Evolutionary conservation across 2,329 filamentous ascomycete species (phyloP).

Genomic region (Colletotrichum simmondsii): DNA sequence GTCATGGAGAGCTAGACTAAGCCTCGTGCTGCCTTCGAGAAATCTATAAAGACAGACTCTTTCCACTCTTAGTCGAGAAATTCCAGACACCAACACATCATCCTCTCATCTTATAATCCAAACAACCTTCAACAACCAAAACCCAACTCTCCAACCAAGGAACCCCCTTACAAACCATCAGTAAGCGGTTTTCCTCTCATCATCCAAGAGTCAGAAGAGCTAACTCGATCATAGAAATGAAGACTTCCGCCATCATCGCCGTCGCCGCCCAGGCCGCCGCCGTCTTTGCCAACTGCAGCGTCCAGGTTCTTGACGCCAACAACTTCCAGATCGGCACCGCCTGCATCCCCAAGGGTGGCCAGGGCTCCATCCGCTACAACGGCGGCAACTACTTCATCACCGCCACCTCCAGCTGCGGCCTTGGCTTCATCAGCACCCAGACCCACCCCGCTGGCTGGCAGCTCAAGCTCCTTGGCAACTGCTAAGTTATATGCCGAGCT

Average conservation of each 20-base stretch:
- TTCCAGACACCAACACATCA: not conserved
- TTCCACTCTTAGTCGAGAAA: not conserved
- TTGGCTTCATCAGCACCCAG: not conserved
- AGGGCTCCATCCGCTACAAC: not conserved
- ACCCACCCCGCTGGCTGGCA: not conserved
- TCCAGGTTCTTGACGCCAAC: not conserved
- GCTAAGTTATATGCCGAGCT: not conserved
- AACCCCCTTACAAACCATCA: not conserved
- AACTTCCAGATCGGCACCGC: not conserved
- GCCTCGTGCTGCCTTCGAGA: not conserved
- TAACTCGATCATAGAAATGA: not conserved
- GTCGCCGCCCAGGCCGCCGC: not conserved
- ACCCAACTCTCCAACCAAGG: not conserved
- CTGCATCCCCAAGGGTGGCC: not conserved
- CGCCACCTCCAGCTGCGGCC: not conserved
- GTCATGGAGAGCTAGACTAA: not conserved
- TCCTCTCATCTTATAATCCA: not conserved
- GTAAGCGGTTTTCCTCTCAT: not conserved
- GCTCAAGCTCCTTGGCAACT: not conserved
- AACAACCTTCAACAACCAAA: not conserved
- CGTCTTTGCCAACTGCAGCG: not conserved
- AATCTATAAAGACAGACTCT: not conserved
- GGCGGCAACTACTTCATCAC: not conserved
- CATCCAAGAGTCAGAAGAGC: not conserved
- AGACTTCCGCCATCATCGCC: not conserved